phyloP scores from a whole-genome alignment of 768 basidiomycete genomes.

The Hydnomerulius pinastri region DNA sequence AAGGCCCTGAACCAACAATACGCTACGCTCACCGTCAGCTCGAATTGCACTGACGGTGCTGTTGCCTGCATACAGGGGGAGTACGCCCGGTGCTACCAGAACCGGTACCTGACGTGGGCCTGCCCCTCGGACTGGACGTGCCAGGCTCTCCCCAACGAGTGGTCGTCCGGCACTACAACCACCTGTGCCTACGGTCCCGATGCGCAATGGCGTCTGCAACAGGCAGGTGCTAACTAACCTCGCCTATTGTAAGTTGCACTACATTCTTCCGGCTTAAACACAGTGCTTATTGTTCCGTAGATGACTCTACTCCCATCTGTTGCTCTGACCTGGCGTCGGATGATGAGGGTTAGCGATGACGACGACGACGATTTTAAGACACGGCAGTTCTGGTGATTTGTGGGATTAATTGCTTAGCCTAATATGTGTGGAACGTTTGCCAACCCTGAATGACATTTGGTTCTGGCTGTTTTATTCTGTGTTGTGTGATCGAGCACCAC shows the following conservation, averaged over 20 bases:
- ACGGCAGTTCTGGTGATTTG: neutral
- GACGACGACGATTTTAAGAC: neutral
- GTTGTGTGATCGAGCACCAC: neutral
- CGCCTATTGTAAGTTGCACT: neutral
- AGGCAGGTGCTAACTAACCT: constrained; percentile 8
- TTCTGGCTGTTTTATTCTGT: constrained; percentile 2
- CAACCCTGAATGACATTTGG: constrained; percentile 8
- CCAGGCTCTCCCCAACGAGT: constrained; percentile 12
- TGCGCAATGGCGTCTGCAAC: constrained; percentile 6
- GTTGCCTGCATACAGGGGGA: constrained; percentile 10
- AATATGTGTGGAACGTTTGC: constrained; percentile 1
- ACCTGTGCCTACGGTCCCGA: constrained; percentile 7
- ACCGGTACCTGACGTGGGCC: constrained; percentile 1
- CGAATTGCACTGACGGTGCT: constrained; percentile 8
- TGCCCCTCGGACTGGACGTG: constrained; percentile 11
- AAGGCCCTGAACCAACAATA: constrained; percentile 12
- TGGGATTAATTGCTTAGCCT: constrained; percentile 4
- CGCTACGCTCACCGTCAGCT: constrained; percentile 4
- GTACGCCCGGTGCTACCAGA: constrained; percentile 10
- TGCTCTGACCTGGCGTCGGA: neutral
- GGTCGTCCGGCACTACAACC: constrained; percentile 11
- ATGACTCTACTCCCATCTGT: neutral
- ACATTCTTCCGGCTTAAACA: neutral
- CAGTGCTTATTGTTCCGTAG: neutral
- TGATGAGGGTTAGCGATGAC: neutral